phyloP scores from a whole-genome alignment of 495 filamentous ascomycete genomes.

The Aspergillus mulundensis region DNA sequence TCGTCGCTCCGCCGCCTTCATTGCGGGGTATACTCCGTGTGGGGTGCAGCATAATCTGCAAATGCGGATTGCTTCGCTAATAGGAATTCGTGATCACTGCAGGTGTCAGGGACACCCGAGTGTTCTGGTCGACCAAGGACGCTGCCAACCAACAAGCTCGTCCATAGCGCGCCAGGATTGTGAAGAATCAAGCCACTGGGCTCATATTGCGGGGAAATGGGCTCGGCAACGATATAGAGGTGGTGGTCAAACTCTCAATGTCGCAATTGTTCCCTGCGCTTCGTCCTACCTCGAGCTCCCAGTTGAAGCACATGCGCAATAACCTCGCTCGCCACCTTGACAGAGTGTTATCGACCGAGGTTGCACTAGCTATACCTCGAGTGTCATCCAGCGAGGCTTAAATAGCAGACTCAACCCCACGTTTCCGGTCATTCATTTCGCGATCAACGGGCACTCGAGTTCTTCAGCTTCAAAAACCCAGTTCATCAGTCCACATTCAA shows the following conservation, averaged over 20 bases:
- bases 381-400: not conserved
- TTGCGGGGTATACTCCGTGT: not conserved
- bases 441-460: not conserved
- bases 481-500: not conserved
- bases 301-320: not conserved
- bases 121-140: constrained; percentile 5
- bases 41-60: not conserved
- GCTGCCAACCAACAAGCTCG: not conserved
- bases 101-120: not conserved
- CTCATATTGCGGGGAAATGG: constrained; percentile 5
- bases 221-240: not conserved
- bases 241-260: too few relatives aligned
- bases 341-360: not conserved
- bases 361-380: not conserved
- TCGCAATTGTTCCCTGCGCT: not conserved
- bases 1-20: not conserved
- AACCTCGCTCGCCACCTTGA: not conserved
- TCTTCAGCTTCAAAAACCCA: not conserved
- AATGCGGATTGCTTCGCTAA: not conserved
- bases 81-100: not conserved
- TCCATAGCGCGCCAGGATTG: not conserved
- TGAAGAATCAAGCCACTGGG: constrained; percentile 5
- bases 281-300: not conserved
- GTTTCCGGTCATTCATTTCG: not conserved
- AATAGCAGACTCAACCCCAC: not conserved